These are phyloP conservation scores for Pichia ethanolica DNA, from an alignment of 805 yeast species.

Conservation along the genomic window DNA sequence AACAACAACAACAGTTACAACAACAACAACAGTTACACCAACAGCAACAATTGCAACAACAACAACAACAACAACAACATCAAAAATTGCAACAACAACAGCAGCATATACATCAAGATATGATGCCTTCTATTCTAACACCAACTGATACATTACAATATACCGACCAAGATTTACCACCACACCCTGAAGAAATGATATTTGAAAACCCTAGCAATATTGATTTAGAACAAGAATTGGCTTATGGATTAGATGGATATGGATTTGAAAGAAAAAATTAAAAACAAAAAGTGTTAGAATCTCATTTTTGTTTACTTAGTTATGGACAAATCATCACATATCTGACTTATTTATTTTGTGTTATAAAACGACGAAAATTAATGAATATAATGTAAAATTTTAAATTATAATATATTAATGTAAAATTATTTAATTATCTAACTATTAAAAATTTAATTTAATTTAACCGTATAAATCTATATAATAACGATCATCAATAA, in stretches of 20 bases:
- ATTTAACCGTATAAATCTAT: slow-evolving; percentile 18
- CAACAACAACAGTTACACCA: slow-evolving; percentile 13
- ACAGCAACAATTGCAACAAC: background rate
- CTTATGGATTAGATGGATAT: slow-evolving; percentile 58
- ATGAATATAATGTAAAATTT: too few species aligned
- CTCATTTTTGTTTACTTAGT: too few species aligned
- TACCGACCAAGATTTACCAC: slow-evolving; percentile 48
- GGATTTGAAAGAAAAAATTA: background rate
- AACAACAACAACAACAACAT: slow-evolving; percentile 2
- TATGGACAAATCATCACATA: too few species aligned
- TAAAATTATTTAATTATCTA: too few species aligned
- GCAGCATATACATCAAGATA: slow-evolving; percentile 10
- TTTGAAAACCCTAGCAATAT: slow-evolving; percentile 22
- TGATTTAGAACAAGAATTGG: slow-evolving; percentile 59
- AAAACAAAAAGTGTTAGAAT: too few species aligned
- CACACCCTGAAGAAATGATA: slow-evolving; percentile 51
- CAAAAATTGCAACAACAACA: slow-evolving; percentile 6
- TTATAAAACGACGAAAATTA: too few species aligned
- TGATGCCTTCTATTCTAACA: slow-evolving; percentile 28
- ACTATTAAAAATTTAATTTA: too few species aligned
- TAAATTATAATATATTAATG: too few species aligned
- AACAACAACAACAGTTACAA: slow-evolving; percentile 5
- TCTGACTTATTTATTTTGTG: too few species aligned
- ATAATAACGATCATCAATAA: background rate
- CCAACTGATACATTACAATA: slow-evolving; percentile 35